Conservation (phyloP, 148 eudicot genomes). For the Salicornia ramosissima region DNA sequence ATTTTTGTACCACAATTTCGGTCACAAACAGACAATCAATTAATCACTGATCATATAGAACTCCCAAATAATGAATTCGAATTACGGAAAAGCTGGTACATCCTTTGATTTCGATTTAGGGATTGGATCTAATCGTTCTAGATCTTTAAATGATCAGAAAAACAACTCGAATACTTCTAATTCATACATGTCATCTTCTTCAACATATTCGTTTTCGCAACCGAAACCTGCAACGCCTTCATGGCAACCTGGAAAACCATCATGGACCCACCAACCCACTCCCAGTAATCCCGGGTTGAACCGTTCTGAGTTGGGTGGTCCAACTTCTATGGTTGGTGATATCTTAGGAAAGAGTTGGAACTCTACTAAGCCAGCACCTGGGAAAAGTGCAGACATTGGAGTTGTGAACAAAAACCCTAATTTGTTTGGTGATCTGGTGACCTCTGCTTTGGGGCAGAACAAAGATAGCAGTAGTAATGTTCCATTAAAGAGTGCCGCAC, state of each 20-base stretch:
- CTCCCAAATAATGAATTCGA: slow-evolving; percentile 46
- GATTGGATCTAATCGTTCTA: slow-evolving; percentile 43
- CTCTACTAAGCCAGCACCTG: slow-evolving; percentile 27
- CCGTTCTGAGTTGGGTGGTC: slow-evolving; percentile 48
- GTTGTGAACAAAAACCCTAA: slow-evolving; percentile 72
- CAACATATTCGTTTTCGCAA: slow-evolving; percentile 30
- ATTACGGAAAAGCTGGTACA: slow-evolving; percentile 41
- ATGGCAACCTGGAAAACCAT: slow-evolving; percentile 66
- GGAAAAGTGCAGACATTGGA: slow-evolving; percentile 36
- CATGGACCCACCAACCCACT: slow-evolving; percentile 86
- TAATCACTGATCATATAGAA: neutral
- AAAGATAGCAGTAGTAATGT: slow-evolving; percentile 42
- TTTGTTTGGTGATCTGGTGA: slow-evolving; percentile 77
- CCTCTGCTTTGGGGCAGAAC: slow-evolving; percentile 55
- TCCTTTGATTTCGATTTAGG: slow-evolving; percentile 80
- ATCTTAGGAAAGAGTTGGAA: slow-evolving; percentile 80
- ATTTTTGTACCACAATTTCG: neutral
- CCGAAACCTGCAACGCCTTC: slow-evolving; percentile 38
- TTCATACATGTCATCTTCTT: slow-evolving; percentile 21
- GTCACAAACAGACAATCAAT: neutral
- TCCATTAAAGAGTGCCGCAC: slow-evolving; percentile 57
- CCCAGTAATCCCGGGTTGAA: slow-evolving; percentile 31
- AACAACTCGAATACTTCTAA: slow-evolving; percentile 37
- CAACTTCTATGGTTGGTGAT: slow-evolving; percentile 84
- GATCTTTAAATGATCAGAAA: slow-evolving; percentile 60